Conservation (phyloP, 805 yeast genomes). For the Candida patagonica region DNA sequence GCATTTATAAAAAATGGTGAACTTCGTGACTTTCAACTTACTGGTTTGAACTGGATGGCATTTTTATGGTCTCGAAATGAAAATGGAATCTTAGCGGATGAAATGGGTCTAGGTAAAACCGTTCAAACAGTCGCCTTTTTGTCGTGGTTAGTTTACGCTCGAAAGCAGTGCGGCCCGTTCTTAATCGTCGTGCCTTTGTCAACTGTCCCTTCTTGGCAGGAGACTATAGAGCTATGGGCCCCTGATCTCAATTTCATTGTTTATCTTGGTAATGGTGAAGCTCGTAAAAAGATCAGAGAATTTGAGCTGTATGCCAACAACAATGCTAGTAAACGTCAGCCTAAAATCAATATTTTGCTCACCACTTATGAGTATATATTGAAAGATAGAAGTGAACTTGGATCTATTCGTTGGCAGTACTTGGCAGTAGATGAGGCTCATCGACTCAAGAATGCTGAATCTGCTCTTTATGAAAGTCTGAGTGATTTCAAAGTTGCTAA, state of each 20-base stretch:
- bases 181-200: conserved; percentile 92
- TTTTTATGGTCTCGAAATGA: conserved; percentile 96
- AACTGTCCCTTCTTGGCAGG: conserved; percentile 98
- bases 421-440: conserved; percentile 99
- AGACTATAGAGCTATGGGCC: conserved; percentile 95
- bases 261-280: conserved; percentile 83
- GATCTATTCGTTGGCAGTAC: conserved; percentile 86
- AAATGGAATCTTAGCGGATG: conserved; percentile 96
- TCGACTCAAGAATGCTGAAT: conserved; percentile 81
- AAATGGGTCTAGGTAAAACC: conserved; percentile 97
- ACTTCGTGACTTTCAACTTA: conserved; percentile 91
- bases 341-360: conserved; percentile 82
- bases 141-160: conserved; percentile 89
- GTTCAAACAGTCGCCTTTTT: conserved; percentile 93
- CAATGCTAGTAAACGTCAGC: conserved; percentile 47
- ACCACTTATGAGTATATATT: conserved; percentile 95
- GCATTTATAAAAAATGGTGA: conserved; percentile 83
- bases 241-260: conserved; percentile 91
- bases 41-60: conserved; percentile 99
- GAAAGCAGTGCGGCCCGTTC: conserved; percentile 97
- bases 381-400: conserved; percentile 76
- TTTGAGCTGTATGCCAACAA: conserved; percentile 66
- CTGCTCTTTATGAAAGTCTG: conserved; percentile 84
- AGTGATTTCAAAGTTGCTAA: conserved; percentile 74
- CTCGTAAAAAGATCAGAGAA: conserved; percentile 74